Base-by-base conservation (phyloP, 768 basidiomycete species). In the Sporobolomyces phaffii region DNA sequence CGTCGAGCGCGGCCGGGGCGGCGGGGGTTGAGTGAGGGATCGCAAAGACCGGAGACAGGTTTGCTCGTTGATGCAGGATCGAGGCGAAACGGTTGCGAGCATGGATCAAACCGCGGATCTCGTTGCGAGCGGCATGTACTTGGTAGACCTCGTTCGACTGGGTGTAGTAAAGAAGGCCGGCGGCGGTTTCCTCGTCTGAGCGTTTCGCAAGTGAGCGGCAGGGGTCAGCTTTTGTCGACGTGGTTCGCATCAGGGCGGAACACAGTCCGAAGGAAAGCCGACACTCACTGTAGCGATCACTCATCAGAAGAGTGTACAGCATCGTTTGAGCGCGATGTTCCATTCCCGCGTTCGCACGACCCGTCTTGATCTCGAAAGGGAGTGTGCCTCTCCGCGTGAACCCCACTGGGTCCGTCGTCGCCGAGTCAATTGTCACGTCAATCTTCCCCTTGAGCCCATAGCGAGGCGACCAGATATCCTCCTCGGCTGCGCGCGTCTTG, bases 261-360 rank as follows among this genome's bases (percentile, higher is more conserved):
- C n/a, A n/a, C n/a, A n/a, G n/a, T n/a, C n/a, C n/a, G n/a, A n/a
- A n/a, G n/a, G n/a, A n/a, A n/a, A n/a, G n/a, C 9, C 48, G 29
- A 17, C 29, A 76, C 78, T 59, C 40, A 82, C 82, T 77, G 74
- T 97, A 97, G n/a, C 94, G 84, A 76, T 98, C 93, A 43, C 85
- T 84, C 73, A 91, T 85, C 2, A 99, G 82, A 7, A 98, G 80
- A 1, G 91, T 94, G 77, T 99, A 99, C 5, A 99, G 79, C 87
- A 97, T 92, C 1, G 96, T 99, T 78, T 99, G 96, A 0, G 96
- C 96, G 41, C 96, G 87, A 77, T 98, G 94, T 71, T 94, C 91
- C 84, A 92, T 86, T 2, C 84, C 83, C 0, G 85, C 87, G 11
- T 83, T 80, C 0, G 87, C 79, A 34, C 88, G 83, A 2, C 96